Evolutionary conservation across 208 protist genomes (phyloP), one percentile per base, ranked within the genome.

Genomic region (Porcisia deanei): DNA sequence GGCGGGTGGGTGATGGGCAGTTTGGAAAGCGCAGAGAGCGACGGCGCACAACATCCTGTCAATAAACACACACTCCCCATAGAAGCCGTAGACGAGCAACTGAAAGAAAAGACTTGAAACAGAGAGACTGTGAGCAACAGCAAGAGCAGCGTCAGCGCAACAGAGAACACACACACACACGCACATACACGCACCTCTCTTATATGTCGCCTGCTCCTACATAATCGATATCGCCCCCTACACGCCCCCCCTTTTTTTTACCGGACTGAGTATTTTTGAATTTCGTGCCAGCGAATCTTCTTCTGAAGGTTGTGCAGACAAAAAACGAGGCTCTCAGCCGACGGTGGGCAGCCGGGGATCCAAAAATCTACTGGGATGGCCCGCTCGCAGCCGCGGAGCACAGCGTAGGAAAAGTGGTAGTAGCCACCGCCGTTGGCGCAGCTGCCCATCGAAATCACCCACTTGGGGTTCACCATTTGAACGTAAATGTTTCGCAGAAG

Each of bases 351-450:
- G 71, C 99, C 99, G 69, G 99, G 99, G 64, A 99, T 99, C 91
- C 99, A 99, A 78, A 99, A 98, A 87, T 99, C 99, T 7, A 99
- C 99, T 60, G 99, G 98, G 52, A 99, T 98, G 57, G 99, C 97
- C 63, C 98, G 93, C 81, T 99, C 98, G 83, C 98, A 99, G 53
- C 98, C 98, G 65, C 98, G 92, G 18, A 99, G 94, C 55, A 99
- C 97, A 39, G 98, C 75, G 86, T 99, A 99, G 8, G 95, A 99
- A 88, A 99, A 99, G 90, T 99, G 98, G 84, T 99, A 99, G 90
- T 99, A 99, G 22, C 99, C 98, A 73, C 98, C 99, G 75, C 99
- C 99, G 88, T 99, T 99, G 37, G 99, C 99, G 83, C 99, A 99
- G 81, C 90, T 98, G 45, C 98, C 98, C 97, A 98, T 98, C 45